phyloP scores from a whole-genome alignment of 495 filamentous ascomycete genomes.

The Lepidopterella palustris region DNA sequence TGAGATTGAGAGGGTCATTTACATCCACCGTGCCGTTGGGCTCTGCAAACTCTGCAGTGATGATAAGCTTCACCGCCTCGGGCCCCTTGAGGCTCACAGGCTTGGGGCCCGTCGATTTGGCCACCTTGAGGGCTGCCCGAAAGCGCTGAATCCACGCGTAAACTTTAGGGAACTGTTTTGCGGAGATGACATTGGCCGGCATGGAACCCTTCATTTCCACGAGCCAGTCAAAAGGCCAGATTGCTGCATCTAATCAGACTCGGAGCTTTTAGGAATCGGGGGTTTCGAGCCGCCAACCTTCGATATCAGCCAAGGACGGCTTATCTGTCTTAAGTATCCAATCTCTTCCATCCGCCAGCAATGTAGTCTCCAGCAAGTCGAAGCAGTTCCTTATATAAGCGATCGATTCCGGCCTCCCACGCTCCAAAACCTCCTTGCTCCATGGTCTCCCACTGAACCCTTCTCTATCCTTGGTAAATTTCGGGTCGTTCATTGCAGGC shows the following conservation, averaged over 20 bases:
- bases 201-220: slow-evolving; percentile 41
- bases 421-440: slow-evolving; percentile 32
- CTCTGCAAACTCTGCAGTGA: slow-evolving; percentile 35
- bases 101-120: slow-evolving; percentile 30
- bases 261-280: background rate
- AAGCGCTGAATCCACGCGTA: slow-evolving; percentile 54
- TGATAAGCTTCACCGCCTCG: slow-evolving; percentile 43
- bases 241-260: slow-evolving; percentile 27
- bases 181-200: slow-evolving; percentile 38
- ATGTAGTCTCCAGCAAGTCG: slow-evolving; percentile 45
- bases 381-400: slow-evolving; percentile 40
- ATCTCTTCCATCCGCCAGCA: slow-evolving; percentile 50
- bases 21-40: slow-evolving; percentile 34
- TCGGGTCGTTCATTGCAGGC: slow-evolving; percentile 46
- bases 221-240: slow-evolving; percentile 59
- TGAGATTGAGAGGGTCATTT: slow-evolving; percentile 40
- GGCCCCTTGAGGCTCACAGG: slow-evolving; percentile 40
- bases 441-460: slow-evolving; percentile 39
- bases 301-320: slow-evolving; percentile 52
- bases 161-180: slow-evolving; percentile 44
- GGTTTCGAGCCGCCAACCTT: slow-evolving; percentile 35
- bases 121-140: slow-evolving; percentile 29
- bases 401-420: slow-evolving; percentile 42
- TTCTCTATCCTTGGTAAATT: slow-evolving; percentile 48
- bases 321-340: slow-evolving; percentile 47